Conservation (phyloP, 352 stramenopile genomes). For the Globisporangium sylvaticum region DNA sequence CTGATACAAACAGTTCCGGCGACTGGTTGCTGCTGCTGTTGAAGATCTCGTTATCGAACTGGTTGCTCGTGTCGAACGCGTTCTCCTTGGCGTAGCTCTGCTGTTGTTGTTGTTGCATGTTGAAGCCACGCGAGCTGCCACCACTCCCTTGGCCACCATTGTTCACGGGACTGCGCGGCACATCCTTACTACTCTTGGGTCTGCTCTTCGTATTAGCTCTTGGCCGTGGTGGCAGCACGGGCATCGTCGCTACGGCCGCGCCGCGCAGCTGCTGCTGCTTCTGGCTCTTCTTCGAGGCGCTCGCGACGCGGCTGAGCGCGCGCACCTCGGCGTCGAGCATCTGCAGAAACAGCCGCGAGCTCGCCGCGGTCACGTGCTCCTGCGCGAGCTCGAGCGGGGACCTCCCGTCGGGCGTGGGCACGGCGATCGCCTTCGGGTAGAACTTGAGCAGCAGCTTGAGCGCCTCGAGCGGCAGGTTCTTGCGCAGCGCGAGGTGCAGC, state of each 20-base stretch:
- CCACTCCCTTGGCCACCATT: background rate
- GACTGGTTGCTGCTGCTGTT: background rate
- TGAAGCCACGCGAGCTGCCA: background rate
- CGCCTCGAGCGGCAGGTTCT: slow-evolving; percentile 48
- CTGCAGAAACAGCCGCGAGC: slow-evolving; percentile 28
- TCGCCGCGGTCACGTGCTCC: slow-evolving; percentile 27
- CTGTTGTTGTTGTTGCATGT: background rate
- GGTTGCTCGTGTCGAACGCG: slow-evolving; percentile 3
- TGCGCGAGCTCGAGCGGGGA: slow-evolving; percentile 41
- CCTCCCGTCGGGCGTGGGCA: slow-evolving; percentile 49
- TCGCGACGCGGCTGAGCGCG: slow-evolving; percentile 14
- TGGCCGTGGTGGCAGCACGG: background rate
- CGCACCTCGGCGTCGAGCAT: slow-evolving; percentile 39
- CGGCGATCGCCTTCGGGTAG: slow-evolving; percentile 47
- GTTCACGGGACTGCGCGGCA: background rate
- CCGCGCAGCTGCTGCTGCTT: slow-evolving; percentile 13
- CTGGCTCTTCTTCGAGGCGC: slow-evolving; percentile 7
- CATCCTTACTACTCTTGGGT: background rate
- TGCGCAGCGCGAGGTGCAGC: slow-evolving; percentile 64
- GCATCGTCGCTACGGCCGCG: background rate
- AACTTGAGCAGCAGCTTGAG: slow-evolving; percentile 69
- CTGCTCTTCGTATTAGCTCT: background rate
- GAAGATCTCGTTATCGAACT: background rate
- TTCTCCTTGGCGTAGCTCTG: background rate
- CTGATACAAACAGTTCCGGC: background rate